phyloP scores from a whole-genome alignment of 768 basidiomycete genomes.

The Phlegmacium glaucopus region DNA sequence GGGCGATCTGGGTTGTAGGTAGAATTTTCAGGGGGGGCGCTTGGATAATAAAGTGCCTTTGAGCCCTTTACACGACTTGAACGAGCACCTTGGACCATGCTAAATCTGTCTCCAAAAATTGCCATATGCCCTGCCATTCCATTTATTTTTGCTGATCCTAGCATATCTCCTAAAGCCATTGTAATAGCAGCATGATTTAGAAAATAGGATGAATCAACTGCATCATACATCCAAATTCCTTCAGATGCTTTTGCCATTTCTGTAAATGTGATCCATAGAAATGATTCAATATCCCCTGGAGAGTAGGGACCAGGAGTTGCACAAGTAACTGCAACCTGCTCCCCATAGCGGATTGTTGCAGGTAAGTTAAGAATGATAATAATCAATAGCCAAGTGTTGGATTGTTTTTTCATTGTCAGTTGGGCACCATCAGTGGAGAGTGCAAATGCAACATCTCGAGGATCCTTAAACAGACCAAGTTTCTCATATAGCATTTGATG shows the following conservation, averaged over 20 bases:
- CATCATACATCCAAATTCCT: conserved; percentile 34
- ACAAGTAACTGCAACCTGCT: conserved; percentile 19
- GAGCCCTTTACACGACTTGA: conserved; percentile 16
- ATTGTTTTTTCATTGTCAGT: conserved; percentile 32
- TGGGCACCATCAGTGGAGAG: conserved; percentile 28
- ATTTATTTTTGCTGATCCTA: conserved; percentile 30
- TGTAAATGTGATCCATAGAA: conserved; percentile 21
- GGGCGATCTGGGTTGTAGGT: conserved; percentile 20
- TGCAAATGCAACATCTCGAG: conserved; percentile 19
- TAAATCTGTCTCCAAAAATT: conserved; percentile 28
- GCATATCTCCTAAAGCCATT: conserved; percentile 27
- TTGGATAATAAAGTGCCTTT: conserved; percentile 26
- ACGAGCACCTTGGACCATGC: conserved; percentile 20
- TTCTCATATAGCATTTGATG: conserved; percentile 17
- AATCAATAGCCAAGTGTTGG: conserved; percentile 24
- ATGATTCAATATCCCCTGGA: conserved; percentile 25
- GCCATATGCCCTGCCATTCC: conserved; percentile 26
- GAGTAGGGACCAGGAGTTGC: conserved; percentile 24
- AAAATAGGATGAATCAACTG: conserved; percentile 21
- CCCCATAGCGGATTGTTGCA: conserved; percentile 17
- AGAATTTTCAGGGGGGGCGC: conserved; percentile 15
- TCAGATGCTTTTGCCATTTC: conserved; percentile 23
- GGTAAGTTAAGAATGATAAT: conserved; percentile 24
- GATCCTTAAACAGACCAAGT: conserved; percentile 20
- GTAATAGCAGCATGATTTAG: conserved; percentile 14